A percentile compares a stretch with the other conserved stretches of the same genome.
phyloP scores from a whole-genome alignment of 2,329 filamentous ascomycete genomes.

The Coniochaeta sp. region DNA sequence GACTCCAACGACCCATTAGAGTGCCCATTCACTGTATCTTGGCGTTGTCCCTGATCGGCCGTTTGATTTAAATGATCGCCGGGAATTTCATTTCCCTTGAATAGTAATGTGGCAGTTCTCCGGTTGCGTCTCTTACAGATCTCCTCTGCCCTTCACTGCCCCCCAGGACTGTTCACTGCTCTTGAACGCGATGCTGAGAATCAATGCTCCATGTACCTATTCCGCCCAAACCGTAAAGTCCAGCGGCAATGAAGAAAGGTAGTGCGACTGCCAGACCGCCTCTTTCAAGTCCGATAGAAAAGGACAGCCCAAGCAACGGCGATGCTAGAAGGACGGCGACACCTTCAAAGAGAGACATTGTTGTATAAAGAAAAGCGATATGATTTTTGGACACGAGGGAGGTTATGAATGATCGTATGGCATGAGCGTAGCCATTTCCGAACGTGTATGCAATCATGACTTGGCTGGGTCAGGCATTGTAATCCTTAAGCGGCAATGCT shows the following conservation, averaged over 20 bases:
- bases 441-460: slow-evolving; percentile 5
- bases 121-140: not conserved
- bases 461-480: not conserved
- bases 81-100: too few relatives aligned
- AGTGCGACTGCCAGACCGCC: slow-evolving; percentile 4
- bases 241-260: slow-evolving; percentile 7
- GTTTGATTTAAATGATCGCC: too few relatives aligned
- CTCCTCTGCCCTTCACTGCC: not conserved
- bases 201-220: slow-evolving; percentile 4
- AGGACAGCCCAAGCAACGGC: slow-evolving; percentile 4
- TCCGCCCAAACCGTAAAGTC: slow-evolving; percentile 3
- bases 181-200: not conserved
- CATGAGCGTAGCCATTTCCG: slow-evolving; percentile 5
- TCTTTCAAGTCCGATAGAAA: slow-evolving; percentile 4
- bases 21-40: too few relatives aligned
- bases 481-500: not conserved
- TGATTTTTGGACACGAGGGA: slow-evolving; percentile 4
- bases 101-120: too few relatives aligned
- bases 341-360: slow-evolving; percentile 9
- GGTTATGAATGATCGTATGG: slow-evolving; percentile 7
- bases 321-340: slow-evolving; percentile 1
- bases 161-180: not conserved
- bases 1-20: too few relatives aligned
- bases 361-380: slow-evolving; percentile 6
- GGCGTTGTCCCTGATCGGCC: too few relatives aligned